Base-by-base conservation (phyloP, 169 alveolate species). In the Plasmodium inui region DNA sequence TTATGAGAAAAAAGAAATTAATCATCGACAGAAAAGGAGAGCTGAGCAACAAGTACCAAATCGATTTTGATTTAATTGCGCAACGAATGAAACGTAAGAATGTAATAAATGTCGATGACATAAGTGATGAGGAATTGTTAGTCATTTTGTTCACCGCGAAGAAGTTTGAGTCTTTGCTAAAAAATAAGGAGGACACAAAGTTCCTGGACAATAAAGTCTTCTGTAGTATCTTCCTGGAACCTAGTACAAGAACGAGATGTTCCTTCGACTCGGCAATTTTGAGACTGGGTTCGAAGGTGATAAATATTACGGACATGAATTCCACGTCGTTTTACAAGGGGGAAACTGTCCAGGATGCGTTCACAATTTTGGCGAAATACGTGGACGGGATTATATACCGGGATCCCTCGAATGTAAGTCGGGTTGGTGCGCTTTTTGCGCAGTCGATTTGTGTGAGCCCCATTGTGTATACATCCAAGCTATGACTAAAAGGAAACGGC, bases 241-340 rank as follows among this genome's bases (percentile, higher is more conserved):
- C 98, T 22, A 95, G 97, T 93, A 97, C 98, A 57, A 79, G 98
- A 83, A 97, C 98, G n/a, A 96, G 98, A 67, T 96, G 98, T 85
- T 97, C 98, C 34, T 97, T 97, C 76, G 98, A 97, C 93, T 93
- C 97, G 8, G 98, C 98, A 28, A 96, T 96, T 96, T 91, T 95
- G 73, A 92, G 96, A 80, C 92, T 97, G 83, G 98, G 98, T 8
- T 97, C 98, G 6, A 90, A 79, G 81, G 96, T 97, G 14, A 73
- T 97, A 41, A 84, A 95, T 50, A 84, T 96, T 84, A 84, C 91
- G 50, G 96, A 92, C 39, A 55, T 96, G 84, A 71, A 94, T 53
- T 88, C 96, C 17, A 93, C 97, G 22, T 95, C 97, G 6, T 91
- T 92, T 39, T 82, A 95, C 71, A 97, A 97, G 80, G 98, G 98